Evolutionary conservation across 768 basidiomycete species (phyloP), one percentile per base, ranked within the genome.

Genomic region (Termitomyces sp.): DNA sequence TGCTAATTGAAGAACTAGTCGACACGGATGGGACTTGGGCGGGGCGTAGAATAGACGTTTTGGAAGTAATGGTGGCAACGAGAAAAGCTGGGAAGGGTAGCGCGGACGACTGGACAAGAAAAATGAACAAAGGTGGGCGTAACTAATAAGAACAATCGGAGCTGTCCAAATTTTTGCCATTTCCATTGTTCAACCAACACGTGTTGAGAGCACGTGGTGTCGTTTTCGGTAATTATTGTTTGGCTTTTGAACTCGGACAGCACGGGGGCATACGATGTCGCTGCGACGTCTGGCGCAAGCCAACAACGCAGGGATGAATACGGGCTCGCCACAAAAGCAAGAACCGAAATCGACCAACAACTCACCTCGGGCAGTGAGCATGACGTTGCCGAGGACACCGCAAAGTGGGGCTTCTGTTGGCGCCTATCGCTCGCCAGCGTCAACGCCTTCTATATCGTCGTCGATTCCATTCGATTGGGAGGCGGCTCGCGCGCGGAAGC

Each of bases 401-500:
- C 71, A 69, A n/a, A 75, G 64, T 71, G 80, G 66, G 67, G 72
- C 67, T 60, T 80, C 82, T 33, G 75, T 86, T 63, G 76, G 79
- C 60, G 63, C 77, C 63, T 69, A 84, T 68, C 75, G 85, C 42
- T 87, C 80, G 10, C 89, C 80, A 3, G 82, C 81, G 37, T 71
- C 79, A 1, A 84, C 86, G 0, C 84, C 88, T 4, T 92, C 91
- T 3, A 76, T 88, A 47, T 89, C 90, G 5, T 85, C 87, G 1
- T 86, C 87, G 7, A 70, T 78, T 9, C 87, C 91, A 0, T 94
- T 94, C 64, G 91, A 94, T 72, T 93, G 91, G 91, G 86, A 89
- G 31, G 91, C 91, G 0, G 91, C 85, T 12, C 77, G 86, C n/a
- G 77, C 82, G 0, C 75, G 80, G 50, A 78, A 77, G 59, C 85